Conservation (phyloP, 2,329 filamentous ascomycete species). For the Fonsecaea nubica region DNA sequence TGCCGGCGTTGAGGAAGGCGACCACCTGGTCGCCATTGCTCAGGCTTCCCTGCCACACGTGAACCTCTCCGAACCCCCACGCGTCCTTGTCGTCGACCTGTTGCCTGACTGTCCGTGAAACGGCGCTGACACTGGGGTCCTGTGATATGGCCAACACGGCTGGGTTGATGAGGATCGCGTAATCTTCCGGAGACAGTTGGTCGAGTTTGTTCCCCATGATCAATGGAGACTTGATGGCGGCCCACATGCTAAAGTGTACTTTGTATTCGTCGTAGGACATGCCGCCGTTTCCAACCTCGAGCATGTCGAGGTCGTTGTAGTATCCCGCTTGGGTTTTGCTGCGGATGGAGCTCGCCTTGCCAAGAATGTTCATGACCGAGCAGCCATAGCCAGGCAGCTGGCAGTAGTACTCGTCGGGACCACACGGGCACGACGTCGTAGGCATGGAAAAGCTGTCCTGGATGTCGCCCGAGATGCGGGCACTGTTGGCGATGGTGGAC, state of each 20-base stretch:
- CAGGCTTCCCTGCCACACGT: slow-evolving; percentile 59
- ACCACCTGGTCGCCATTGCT: slow-evolving; percentile 57
- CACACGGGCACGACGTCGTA: slow-evolving; percentile 52
- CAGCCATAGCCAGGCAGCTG: slow-evolving; percentile 56
- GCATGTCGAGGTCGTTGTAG: slow-evolving; percentile 52
- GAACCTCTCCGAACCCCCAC: slow-evolving; percentile 55
- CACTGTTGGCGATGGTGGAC: slow-evolving; percentile 55
- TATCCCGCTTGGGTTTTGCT: slow-evolving; percentile 51
- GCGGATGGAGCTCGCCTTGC: slow-evolving; percentile 54
- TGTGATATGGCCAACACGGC: slow-evolving; percentile 60
- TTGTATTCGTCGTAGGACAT: slow-evolving; percentile 48
- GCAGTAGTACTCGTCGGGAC: slow-evolving; percentile 50
- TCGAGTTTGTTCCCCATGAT: slow-evolving; percentile 57
- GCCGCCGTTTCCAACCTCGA: slow-evolving; percentile 55
- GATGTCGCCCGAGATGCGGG: slow-evolving; percentile 57
- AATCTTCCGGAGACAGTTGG: slow-evolving; percentile 49
- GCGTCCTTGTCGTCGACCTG: slow-evolving; percentile 50
- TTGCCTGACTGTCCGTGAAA: slow-evolving; percentile 55
- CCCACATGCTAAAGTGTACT: slow-evolving; percentile 58
- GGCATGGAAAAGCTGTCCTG: slow-evolving; percentile 55
- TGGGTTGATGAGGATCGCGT: slow-evolving; percentile 56
- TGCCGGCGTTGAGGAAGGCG: slow-evolving; percentile 59
- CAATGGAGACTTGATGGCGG: slow-evolving; percentile 55
- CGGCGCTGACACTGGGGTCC: slow-evolving; percentile 52
- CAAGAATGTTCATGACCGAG: slow-evolving; percentile 58